Percentiles rank a stretch among this genome's conserved stretches.
phyloP scores from a whole-genome alignment of 2,329 filamentous ascomycete species.

The Aureobasidium uvarum region DNA sequence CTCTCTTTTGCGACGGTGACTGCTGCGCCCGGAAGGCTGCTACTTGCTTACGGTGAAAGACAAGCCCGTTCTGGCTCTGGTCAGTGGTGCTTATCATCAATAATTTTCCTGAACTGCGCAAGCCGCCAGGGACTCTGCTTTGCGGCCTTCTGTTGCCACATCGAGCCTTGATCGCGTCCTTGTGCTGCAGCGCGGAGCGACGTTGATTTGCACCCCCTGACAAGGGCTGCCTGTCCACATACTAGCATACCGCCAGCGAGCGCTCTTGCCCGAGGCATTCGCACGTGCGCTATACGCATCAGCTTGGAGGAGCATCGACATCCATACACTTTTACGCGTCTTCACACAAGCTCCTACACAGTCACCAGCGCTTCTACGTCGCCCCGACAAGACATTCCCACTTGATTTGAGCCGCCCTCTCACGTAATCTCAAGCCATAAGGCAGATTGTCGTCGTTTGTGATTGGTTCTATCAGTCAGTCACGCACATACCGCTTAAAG shows the following conservation, averaged over 20 bases:
- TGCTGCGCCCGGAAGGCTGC: slow-evolving; percentile 25
- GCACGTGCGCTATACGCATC: slow-evolving; percentile 11
- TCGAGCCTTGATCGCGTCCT: slow-evolving; percentile 23
- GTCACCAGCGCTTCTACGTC: slow-evolving; percentile 19
- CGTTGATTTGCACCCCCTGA: slow-evolving; percentile 13
- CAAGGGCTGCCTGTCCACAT: background rate
- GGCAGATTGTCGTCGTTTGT: slow-evolving; percentile 27
- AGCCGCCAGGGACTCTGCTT: slow-evolving; percentile 20
- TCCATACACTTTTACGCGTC: slow-evolving; percentile 19
- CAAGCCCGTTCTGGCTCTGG: slow-evolving; percentile 25
- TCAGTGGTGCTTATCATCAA: slow-evolving; percentile 27
- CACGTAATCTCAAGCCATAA: slow-evolving; percentile 27
- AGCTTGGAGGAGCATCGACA: slow-evolving; percentile 7
- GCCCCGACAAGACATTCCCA: slow-evolving; percentile 26
- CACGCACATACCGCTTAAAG: slow-evolving; percentile 21
- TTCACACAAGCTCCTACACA: slow-evolving; percentile 19
- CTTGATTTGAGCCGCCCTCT: slow-evolving; percentile 26
- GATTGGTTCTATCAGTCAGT: slow-evolving; percentile 19
- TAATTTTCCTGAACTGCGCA: slow-evolving; percentile 17
- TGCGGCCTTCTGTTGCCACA: slow-evolving; percentile 24
- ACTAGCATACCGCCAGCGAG: slow-evolving; percentile 21
- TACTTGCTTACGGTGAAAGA: slow-evolving; percentile 24
- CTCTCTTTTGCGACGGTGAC: slow-evolving; percentile 27
- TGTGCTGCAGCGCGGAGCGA: slow-evolving; percentile 22
- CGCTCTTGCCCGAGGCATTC: background rate